Evolutionary conservation across 768 basidiomycete species (phyloP), one percentile per base, ranked within the genome.

Genomic region (Leccinum broughii): DNA sequence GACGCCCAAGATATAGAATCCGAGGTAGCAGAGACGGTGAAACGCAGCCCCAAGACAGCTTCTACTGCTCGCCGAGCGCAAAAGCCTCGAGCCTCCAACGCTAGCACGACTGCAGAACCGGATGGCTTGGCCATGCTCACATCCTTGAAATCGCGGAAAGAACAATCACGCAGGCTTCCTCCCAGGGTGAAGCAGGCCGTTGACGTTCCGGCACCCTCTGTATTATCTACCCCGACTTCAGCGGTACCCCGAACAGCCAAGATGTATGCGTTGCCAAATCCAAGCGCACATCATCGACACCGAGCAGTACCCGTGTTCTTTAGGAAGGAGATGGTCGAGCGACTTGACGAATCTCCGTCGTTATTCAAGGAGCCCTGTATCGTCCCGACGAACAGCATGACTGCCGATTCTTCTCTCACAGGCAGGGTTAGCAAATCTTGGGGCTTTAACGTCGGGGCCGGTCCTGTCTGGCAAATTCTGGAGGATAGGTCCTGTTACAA

Each of bases 401-500:
- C 84, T 1, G 70, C 81, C 52, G 76, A 76, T 54, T 60, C 75
- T 1, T 76, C 75, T 32, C 74, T 88, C 44, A 78, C 78, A 2
- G 81, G 83, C 54, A 79, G 87, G 49, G 60, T 89, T 9, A 85
- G 80, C 65, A 90, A 86, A 66, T 78, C 87, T 0, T 90, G 86
- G 87, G 85, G 88, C 0, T 85, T 83, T 66, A 90, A 89, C 63
- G 83, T 89, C 14, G 90, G 91, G 4, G 70, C 84, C 3, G 92
- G 92, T 0, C 90, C 91, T 1, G 66, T 91, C 6, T 93, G 91
- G 90, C 87, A 92, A 60, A 72, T 92, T 37, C 73, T 82, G 48
- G 92, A 94, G 68, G 92, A 94, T 63, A 74, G 90, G 54, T 84
- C 82, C 1, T 93, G 88, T 83, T 93, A 78, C 71, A 92, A 89